These are phyloP conservation scores for Citrus inodora DNA, from an alignment of 345 rosid species.

Conservation along the genomic window DNA sequence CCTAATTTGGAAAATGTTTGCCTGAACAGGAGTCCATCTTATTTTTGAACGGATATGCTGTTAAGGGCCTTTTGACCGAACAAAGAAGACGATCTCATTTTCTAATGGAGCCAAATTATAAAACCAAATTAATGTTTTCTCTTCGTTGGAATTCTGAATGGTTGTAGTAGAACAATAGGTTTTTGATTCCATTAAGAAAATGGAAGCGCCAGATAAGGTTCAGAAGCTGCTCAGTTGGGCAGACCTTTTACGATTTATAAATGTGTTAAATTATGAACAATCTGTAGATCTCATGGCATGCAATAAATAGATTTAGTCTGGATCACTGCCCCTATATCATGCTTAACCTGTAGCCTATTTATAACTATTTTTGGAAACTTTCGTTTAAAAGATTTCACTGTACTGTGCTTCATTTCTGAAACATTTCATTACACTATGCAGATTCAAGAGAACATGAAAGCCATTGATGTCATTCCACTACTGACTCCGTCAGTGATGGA, in stretches of 20 bases:
- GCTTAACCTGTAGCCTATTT: not conserved
- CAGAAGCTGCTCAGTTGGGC: not conserved
- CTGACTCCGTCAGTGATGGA: conserved; percentile 86
- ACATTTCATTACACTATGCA: conserved; percentile 20
- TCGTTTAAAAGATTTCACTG: not conserved
- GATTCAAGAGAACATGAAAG: conserved; percentile 99
- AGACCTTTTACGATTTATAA: not conserved
- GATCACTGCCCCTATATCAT: not conserved
- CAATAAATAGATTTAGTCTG: not conserved
- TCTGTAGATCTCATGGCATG: not conserved
- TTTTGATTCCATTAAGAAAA: not conserved
- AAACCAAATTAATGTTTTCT: not conserved
- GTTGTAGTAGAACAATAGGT: not conserved
- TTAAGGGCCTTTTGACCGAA: not conserved
- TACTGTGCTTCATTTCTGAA: not conserved
- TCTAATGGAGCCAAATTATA: not conserved
- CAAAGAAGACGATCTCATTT: not conserved
- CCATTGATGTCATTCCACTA: conserved; percentile 77
- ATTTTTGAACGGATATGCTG: not conserved
- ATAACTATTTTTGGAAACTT: not conserved
- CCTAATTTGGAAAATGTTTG: not conserved
- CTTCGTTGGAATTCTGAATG: not conserved
- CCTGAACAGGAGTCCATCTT: not conserved
- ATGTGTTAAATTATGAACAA: not conserved
- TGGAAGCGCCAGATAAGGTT: not conserved